Conservation (phyloP, 1,139 yeast genomes). For the Magnusiomyces clavatus region DNA sequence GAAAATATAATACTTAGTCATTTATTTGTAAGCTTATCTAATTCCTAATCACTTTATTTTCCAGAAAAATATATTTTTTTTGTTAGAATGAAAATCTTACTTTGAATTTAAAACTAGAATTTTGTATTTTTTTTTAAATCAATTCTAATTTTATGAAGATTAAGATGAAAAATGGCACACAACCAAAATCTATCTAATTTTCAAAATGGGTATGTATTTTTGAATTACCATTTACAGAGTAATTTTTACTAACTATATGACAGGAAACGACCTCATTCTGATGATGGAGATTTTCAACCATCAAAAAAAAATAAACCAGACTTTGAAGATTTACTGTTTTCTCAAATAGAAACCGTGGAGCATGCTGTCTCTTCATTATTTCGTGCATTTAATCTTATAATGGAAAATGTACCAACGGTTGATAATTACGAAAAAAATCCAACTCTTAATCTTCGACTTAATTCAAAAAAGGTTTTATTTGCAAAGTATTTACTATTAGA, state of each 20-base stretch:
- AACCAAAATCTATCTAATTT: too few species aligned
- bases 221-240: too few species aligned
- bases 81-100: too few species aligned
- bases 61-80: too few species aligned
- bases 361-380: neutral
- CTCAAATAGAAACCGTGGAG: neutral
- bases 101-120: too few species aligned
- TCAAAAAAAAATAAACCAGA: neutral
- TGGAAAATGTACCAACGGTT: neutral
- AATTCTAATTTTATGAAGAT: too few species aligned
- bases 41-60: too few species aligned
- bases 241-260: neutral
- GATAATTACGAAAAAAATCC: neutral
- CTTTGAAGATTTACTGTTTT: neutral
- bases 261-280: neutral
- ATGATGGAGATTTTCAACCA: neutral
- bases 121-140: too few species aligned
- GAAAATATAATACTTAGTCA: too few species aligned
- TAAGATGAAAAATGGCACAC: too few species aligned
- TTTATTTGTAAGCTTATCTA: too few species aligned
- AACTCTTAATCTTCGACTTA: neutral
- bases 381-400: neutral
- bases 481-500: conserved; percentile 1
- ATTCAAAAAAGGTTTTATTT: conserved; percentile 2
- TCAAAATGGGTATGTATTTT: too few species aligned